phyloP scores from a whole-genome alignment of 345 rosid genomes.

The Brassica cretica region DNA sequence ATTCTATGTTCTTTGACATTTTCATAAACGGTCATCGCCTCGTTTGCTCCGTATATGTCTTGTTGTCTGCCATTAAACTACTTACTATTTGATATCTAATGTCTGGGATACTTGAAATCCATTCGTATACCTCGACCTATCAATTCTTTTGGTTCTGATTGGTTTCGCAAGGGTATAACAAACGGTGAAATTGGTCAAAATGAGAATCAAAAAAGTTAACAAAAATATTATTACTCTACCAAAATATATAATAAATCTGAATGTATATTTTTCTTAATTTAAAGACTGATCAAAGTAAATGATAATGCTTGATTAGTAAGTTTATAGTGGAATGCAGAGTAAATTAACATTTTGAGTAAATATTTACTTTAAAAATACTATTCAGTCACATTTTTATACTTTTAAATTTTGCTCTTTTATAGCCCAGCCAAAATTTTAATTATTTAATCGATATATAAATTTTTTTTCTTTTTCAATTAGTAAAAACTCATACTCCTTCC shows the following conservation, averaged over 20 bases:
- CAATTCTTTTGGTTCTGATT: background rate
- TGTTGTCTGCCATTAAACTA: constrained; percentile 8
- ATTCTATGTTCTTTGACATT: constrained; percentile 16
- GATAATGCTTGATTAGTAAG: too few relatives aligned
- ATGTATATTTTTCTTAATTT: too few relatives aligned
- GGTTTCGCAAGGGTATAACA: too few relatives aligned
- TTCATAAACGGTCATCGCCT: constrained; percentile 13
- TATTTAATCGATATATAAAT: background rate
- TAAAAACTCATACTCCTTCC: background rate
- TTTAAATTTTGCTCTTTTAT: background rate
- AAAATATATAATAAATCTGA: too few relatives aligned
- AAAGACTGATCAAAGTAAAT: too few relatives aligned
- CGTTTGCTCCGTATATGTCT: constrained; percentile 19
- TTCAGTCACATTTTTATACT: background rate
- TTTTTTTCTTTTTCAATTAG: background rate
- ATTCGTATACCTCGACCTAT: background rate
- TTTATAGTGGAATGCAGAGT: too few relatives aligned
- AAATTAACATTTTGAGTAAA: too few relatives aligned
- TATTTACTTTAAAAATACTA: background rate
- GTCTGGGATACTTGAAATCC: background rate
- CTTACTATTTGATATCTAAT: background rate
- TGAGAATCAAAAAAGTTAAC: too few relatives aligned
- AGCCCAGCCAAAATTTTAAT: background rate
- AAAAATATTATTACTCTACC: too few relatives aligned
- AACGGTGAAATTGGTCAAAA: too few relatives aligned